Percentiles rank a stretch among this genome's conserved stretches.
Evolutionary conservation across 2,329 filamentous ascomycete species (phyloP).

Genomic region (Endoconidiophora laricicola): DNA sequence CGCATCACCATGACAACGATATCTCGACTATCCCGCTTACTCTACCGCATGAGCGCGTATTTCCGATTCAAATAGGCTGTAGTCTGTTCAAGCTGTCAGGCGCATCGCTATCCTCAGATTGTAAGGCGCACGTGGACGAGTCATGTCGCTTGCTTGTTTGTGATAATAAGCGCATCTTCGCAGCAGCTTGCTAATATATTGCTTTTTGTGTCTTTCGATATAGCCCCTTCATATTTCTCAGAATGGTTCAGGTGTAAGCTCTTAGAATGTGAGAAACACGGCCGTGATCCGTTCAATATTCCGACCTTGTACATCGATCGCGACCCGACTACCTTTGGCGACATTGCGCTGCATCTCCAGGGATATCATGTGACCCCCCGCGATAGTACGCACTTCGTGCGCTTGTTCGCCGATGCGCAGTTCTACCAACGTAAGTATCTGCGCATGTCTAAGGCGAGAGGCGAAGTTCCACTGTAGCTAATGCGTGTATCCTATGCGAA

Average conservation of each 20-base stretch:
- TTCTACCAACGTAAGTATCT: conserved; percentile 61
- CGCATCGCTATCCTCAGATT: conserved; percentile 56
- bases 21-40: conserved; percentile 36
- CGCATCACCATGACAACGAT: neutral
- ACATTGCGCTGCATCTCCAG: conserved; percentile 81
- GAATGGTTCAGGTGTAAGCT: conserved; percentile 83
- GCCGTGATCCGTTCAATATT: conserved; percentile 28
- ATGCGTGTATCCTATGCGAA: neutral
- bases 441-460: neutral
- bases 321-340: conserved; percentile 73
- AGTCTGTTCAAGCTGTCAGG: conserved; percentile 59
- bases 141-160: neutral
- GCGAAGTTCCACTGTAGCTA: no score
- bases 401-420: conserved; percentile 83
- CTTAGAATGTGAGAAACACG: conserved; percentile 41
- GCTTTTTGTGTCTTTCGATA: neutral
- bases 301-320: conserved; percentile 89
- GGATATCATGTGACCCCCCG: conserved; percentile 74
- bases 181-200: neutral
- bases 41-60: conserved; percentile 55
- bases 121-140: conserved; percentile 21
- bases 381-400: conserved; percentile 77
- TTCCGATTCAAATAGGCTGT: conserved; percentile 57
- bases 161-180: conserved; percentile 13
- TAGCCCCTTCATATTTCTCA: conserved; percentile 91